Evolutionary conservation across 768 basidiomycete species (phyloP).

Genomic region (Leccinellum albellum): DNA sequence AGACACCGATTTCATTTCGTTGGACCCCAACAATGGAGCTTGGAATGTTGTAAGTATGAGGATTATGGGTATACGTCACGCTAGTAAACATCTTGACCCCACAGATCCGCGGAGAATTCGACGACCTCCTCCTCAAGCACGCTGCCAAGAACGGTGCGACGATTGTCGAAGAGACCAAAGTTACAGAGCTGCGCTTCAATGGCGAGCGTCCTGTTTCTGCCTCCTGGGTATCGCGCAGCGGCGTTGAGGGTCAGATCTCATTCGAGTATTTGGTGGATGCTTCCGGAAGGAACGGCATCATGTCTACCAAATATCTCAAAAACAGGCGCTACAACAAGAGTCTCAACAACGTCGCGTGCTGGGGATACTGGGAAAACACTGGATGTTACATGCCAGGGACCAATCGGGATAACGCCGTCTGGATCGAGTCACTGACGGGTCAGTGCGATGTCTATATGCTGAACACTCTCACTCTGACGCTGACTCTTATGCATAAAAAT

Average conservation of each 20-base stretch:
- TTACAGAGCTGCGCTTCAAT: constrained; percentile 3
- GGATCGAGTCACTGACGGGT: constrained; percentile 32
- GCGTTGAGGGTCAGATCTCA: constrained; percentile 1
- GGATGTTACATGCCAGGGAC: constrained; percentile 30
- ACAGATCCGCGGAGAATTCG: constrained; percentile 6
- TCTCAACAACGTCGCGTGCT: constrained; percentile 33
- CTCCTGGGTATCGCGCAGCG: neutral
- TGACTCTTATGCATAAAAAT: neutral
- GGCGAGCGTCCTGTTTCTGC: constrained; percentile 1
- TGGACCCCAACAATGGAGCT: constrained; percentile 5
- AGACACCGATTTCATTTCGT: constrained; percentile 9
- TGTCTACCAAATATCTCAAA: constrained; percentile 28
- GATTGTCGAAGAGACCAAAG: constrained; percentile 1
- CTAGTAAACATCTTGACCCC: neutral
- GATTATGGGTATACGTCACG: neutral
- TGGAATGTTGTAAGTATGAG: constrained; percentile 4
- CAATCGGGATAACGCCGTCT: constrained; percentile 32
- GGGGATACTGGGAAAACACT: constrained; percentile 36
- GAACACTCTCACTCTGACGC: neutral
- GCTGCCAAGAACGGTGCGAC: neutral
- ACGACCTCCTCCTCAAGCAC: constrained; percentile 6
- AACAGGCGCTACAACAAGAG: constrained; percentile 34
- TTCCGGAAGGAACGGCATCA: constrained; percentile 8
- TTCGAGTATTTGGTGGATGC: constrained; percentile 10
- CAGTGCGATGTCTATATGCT: neutral